Conservation (phyloP, 164 flowering plant species). For the Tinospora cordifolia region DNA sequence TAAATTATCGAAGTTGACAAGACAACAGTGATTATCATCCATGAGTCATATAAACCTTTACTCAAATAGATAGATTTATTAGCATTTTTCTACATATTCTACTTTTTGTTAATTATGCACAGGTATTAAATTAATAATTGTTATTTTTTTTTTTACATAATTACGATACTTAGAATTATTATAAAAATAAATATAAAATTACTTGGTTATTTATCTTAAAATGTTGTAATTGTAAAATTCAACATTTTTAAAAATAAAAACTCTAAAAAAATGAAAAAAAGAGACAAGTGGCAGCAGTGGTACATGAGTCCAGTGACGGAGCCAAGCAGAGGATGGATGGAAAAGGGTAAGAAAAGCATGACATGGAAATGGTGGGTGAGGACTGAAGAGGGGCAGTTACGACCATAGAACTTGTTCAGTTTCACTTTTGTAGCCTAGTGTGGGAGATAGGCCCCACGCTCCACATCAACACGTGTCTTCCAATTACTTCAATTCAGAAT, state of each 20-base stretch:
- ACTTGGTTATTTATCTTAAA: too few species aligned
- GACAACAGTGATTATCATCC: not conserved
- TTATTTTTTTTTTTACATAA: too few species aligned
- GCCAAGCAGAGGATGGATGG: not conserved
- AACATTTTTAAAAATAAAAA: too few species aligned
- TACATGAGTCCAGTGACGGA: not conserved
- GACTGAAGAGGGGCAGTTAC: conserved; percentile 9
- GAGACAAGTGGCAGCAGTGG: not conserved
- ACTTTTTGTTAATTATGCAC: too few species aligned
- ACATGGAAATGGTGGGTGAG: conserved; percentile 28
- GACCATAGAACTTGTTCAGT: conserved; percentile 21
- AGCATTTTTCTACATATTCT: too few species aligned
- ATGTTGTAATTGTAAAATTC: too few species aligned
- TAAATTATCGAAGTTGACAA: not conserved
- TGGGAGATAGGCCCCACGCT: conserved; percentile 16
- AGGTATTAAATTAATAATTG: too few species aligned
- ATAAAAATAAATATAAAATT: too few species aligned
- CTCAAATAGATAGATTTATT: too few species aligned
- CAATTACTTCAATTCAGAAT: not conserved
- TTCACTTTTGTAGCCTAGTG: conserved; percentile 24
- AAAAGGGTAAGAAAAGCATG: conserved; percentile 38
- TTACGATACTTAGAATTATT: too few species aligned
- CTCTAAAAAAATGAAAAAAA: too few species aligned
- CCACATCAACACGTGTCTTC: conserved; percentile 26
- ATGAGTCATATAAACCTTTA: not conserved